Conservation (phyloP, 352 stramenopile species). For the Globisporangium uncinulatum region DNA sequence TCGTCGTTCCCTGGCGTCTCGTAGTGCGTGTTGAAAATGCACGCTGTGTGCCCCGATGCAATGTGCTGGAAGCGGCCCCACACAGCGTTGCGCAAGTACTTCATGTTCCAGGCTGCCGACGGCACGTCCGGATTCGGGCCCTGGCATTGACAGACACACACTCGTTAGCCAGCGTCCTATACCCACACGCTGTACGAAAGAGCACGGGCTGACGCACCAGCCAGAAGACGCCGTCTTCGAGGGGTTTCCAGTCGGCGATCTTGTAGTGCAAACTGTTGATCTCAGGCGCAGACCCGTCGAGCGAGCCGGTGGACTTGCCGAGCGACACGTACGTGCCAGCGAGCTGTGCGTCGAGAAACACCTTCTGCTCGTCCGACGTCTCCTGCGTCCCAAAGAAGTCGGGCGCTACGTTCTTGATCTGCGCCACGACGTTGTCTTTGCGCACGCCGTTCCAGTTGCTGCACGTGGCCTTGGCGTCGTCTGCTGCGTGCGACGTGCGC, state of each 20-base stretch:
- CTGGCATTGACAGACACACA: background rate
- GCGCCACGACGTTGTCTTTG: slow-evolving; percentile 49
- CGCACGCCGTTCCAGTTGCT: slow-evolving; percentile 62
- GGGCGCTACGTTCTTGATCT: slow-evolving; percentile 43
- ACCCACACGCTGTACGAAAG: too few relatives aligned
- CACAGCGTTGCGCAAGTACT: slow-evolving; percentile 65
- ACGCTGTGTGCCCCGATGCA: slow-evolving; percentile 51
- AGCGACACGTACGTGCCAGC: slow-evolving; percentile 55
- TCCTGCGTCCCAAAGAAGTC: slow-evolving; percentile 83
- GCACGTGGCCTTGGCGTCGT: slow-evolving; percentile 32
- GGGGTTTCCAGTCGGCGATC: slow-evolving; percentile 40
- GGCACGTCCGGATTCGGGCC: slow-evolving; percentile 44
- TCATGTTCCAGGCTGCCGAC: slow-evolving; percentile 55
- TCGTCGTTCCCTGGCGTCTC: slow-evolving; percentile 74
- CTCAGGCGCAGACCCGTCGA: slow-evolving; percentile 54
- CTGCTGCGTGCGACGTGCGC: slow-evolving; percentile 53
- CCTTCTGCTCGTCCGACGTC: slow-evolving; percentile 65
- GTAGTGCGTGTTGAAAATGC: slow-evolving; percentile 79
- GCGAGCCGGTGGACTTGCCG: slow-evolving; percentile 46
- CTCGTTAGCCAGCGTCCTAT: too few relatives aligned
- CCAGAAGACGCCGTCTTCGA: slow-evolving; percentile 70
- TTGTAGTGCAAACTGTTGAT: slow-evolving; percentile 65
- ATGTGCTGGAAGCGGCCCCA: slow-evolving; percentile 73
- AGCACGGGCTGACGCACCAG: slow-evolving; percentile 18
- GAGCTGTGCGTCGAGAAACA: slow-evolving; percentile 50